These are phyloP conservation scores for Quercus gilva DNA, from an alignment of 306 rosid species.

Conservation along the genomic window DNA sequence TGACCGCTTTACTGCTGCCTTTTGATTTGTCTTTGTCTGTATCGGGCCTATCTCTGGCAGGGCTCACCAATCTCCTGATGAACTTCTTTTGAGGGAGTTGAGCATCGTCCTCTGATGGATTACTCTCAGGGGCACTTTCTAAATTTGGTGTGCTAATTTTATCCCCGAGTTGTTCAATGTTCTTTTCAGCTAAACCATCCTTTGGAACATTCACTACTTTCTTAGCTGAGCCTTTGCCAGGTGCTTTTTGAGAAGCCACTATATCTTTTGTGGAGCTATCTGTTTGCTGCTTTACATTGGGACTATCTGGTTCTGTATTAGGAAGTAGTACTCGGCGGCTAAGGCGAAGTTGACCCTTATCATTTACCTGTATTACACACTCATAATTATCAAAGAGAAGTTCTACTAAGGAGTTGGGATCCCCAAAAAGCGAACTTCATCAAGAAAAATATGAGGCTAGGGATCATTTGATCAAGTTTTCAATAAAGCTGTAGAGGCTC, in stretches of 20 bases:
- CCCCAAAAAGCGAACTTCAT: slow-evolving; percentile 14
- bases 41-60: slow-evolving; percentile 42
- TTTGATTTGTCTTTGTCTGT: slow-evolving; percentile 49
- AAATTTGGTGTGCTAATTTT: slow-evolving; percentile 34
- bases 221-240: slow-evolving; percentile 27
- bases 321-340: slow-evolving; percentile 86
- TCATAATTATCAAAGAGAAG: slow-evolving; percentile 16
- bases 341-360: slow-evolving; percentile 93
- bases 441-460: slow-evolving; percentile 5
- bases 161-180: slow-evolving; percentile 33
- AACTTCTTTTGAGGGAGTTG: slow-evolving; percentile 58
- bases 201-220: slow-evolving; percentile 2
- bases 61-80: slow-evolving; percentile 44
- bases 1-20: slow-evolving; percentile 34
- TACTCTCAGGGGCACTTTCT: slow-evolving; percentile 35
- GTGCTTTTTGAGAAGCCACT: slow-evolving; percentile 16
- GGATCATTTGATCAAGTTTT: background rate
- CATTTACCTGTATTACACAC: slow-evolving; percentile 67
- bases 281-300: slow-evolving; percentile 38
- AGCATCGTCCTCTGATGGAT: slow-evolving; percentile 40
- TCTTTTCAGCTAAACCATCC: slow-evolving; percentile 36
- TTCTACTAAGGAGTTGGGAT: background rate
- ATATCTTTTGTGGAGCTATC: slow-evolving; percentile 31
- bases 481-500: background rate
- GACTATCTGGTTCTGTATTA: slow-evolving; percentile 45